Evolutionary conservation across 2,329 filamentous ascomycete genomes (phyloP), one percentile per base, ranked within the genome.

Genomic region (Arthroderma uncinatum): DNA sequence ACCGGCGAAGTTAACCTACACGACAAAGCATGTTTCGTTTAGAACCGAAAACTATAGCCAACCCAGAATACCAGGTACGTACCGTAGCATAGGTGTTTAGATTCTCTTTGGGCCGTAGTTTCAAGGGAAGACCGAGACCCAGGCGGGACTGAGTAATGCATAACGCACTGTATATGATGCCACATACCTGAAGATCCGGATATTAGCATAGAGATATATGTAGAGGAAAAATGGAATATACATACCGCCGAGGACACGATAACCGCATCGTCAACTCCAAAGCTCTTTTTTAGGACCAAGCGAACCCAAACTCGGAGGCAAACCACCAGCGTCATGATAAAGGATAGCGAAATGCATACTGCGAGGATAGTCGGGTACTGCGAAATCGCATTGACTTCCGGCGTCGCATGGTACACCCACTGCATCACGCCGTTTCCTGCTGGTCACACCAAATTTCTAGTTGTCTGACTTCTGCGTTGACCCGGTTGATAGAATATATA

Each of bases 81-180:
- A 69, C 69, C 59, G 66, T 66, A 0, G 75, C 76, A 63, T 79
- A 81, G 0, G 67, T 67, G 4, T 73, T 59, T 0, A 78, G 62
- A 44, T 76, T 73, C n/a, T 61, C 65, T n/a, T 68, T 62, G 0
- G 79, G 79, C 0, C 79, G 73, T 3, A 70, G 59, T 5, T 55
- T 60, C 6, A 80, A 56, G 0, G 78, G 75, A 1, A 81, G 65
- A 0, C 79, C 79, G 2, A 81, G 70, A 16, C 79, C 78, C 59
- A 77, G 81, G 66, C 74, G 73, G 2, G 78, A 79, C 68, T 81
- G 77, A 79, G 60, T 12, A 60, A 62, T 79, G 59, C 76, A 79
- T 2, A 80, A 67, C 4, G 71, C 68, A 5, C 75, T 78, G 63
- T 81, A 81, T 4, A 75, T 63, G 28, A 80, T 62, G 44, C 74